Evolutionary conservation across 1,139 yeast genomes (phyloP).

Genomic region (Debaryomycetaceae sp.): DNA sequence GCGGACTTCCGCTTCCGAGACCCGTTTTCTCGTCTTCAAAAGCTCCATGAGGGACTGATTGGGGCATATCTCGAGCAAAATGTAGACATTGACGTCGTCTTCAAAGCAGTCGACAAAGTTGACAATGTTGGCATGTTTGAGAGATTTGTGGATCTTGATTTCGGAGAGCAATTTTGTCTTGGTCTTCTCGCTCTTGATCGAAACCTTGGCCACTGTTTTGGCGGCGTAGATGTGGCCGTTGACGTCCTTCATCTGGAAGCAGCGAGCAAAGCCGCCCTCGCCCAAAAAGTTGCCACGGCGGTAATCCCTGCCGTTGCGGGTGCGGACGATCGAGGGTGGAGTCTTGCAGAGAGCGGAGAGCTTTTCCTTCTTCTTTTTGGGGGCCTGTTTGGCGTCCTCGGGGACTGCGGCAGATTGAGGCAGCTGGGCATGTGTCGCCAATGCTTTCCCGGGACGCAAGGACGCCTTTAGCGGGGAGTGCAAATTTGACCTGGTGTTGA

Average conservation of each 20-base stretch:
- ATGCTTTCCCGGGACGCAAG: slow-evolving; percentile 21
- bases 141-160: slow-evolving; percentile 86
- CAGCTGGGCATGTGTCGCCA: slow-evolving; percentile 3
- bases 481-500: slow-evolving; percentile 26
- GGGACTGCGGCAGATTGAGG: slow-evolving; percentile 7
- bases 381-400: slow-evolving; percentile 5
- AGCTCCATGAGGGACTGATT: slow-evolving; percentile 90
- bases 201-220: slow-evolving; percentile 93
- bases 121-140: slow-evolving; percentile 83
- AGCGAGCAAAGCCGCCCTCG: slow-evolving; percentile 98
- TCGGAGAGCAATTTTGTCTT: slow-evolving; percentile 83
- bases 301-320: slow-evolving; percentile 79
- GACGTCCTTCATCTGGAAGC: slow-evolving; percentile 92
- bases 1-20: slow-evolving; percentile 88
- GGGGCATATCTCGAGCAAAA: slow-evolving; percentile 86
- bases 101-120: slow-evolving; percentile 91
- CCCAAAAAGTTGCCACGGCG: slow-evolving; percentile 88
- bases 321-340: slow-evolving; percentile 86
- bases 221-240: slow-evolving; percentile 88
- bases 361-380: slow-evolving; percentile 70
- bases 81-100: slow-evolving; percentile 88
- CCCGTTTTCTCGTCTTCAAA: slow-evolving; percentile 67
- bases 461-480: slow-evolving; percentile 32
- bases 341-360: slow-evolving; percentile 83
- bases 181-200: slow-evolving; percentile 84